Percentiles rank a stretch among this genome's conserved stretches.
These are phyloP conservation scores for Spinellus fusiger DNA, from an alignment of 192 early-diverging fungal genomes.

Conservation along the genomic window DNA sequence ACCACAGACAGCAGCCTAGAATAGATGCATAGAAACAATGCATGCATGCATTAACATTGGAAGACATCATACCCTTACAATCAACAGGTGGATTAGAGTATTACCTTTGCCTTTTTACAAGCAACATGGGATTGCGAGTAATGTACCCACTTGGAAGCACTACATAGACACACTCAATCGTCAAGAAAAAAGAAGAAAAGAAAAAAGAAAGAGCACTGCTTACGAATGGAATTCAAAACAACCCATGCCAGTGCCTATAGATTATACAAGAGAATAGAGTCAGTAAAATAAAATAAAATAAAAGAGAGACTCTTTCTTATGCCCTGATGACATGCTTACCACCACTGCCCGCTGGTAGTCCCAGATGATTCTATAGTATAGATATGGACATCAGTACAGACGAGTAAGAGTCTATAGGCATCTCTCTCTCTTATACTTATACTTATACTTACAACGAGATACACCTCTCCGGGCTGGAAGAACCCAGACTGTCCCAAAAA, in stretches of 20 bases:
- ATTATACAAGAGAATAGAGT: neutral
- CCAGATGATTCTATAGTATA: conserved; percentile 12
- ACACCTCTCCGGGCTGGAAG: neutral
- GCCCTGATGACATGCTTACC: neutral
- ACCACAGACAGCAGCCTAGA: conserved; percentile 7
- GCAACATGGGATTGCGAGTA: neutral
- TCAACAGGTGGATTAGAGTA: neutral
- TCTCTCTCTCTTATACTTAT: neutral
- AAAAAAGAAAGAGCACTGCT: neutral
- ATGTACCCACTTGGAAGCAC: neutral
- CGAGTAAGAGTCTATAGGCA: neutral
- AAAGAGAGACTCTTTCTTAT: neutral
- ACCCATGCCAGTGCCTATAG: conserved; percentile 10
- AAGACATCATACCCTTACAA: too few species aligned
- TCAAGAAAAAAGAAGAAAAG: neutral
- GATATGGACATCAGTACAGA: neutral
- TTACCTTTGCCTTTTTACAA: conserved; percentile 5
- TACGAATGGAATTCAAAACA: conserved; percentile 14
- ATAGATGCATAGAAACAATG: too few species aligned
- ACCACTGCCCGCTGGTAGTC: conserved; percentile 3
- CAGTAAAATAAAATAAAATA: neutral
- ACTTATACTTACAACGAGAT: conserved; percentile 10
- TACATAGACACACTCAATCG: too few species aligned
- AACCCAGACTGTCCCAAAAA: conserved; percentile 4
- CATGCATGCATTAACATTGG: too few species aligned